Conservation (phyloP, 495 filamentous ascomycete species). For the Hypomontagnella submonticulosa region DNA sequence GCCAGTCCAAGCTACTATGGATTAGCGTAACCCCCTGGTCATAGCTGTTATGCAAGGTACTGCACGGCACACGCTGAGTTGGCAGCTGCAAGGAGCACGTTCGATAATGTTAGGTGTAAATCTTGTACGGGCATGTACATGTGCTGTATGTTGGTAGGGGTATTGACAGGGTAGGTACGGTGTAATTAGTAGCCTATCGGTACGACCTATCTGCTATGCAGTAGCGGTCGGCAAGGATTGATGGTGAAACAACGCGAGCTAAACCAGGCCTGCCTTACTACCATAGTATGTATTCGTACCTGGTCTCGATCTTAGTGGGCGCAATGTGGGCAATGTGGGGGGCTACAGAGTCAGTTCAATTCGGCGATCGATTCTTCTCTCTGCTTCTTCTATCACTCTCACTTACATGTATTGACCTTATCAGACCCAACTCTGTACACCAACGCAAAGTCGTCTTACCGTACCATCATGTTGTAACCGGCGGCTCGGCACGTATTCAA, state of each 20-base stretch:
- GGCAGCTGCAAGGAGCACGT: constrained; percentile 29
- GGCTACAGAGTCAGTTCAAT: background rate
- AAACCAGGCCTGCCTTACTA: constrained; percentile 6
- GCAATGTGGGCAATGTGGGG: background rate
- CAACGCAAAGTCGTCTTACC: constrained; percentile 8
- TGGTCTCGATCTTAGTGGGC: constrained; percentile 3
- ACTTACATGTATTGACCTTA: no score
- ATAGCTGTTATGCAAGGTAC: constrained; percentile 31
- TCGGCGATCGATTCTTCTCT: constrained; percentile 2
- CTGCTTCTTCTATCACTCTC: constrained; percentile 12
- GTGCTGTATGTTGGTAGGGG: no score
- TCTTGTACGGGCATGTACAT: no score
- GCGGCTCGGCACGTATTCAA: background rate
- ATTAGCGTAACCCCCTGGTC: constrained; percentile 9
- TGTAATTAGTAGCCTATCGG: background rate
- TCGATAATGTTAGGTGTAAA: background rate
- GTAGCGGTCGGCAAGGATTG: constrained; percentile 18
- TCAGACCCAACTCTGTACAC: background rate
- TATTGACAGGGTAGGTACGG: background rate
- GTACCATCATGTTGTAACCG: constrained; percentile 5
- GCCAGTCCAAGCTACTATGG: constrained; percentile 4
- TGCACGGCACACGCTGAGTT: constrained; percentile 36
- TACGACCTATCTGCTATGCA: no score
- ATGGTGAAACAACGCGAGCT: constrained; percentile 35
- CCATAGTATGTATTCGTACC: constrained; percentile 2